These are phyloP conservation scores for Pistacia integerrima DNA, from an alignment of 345 rosid genomes.

Conservation along the genomic window DNA sequence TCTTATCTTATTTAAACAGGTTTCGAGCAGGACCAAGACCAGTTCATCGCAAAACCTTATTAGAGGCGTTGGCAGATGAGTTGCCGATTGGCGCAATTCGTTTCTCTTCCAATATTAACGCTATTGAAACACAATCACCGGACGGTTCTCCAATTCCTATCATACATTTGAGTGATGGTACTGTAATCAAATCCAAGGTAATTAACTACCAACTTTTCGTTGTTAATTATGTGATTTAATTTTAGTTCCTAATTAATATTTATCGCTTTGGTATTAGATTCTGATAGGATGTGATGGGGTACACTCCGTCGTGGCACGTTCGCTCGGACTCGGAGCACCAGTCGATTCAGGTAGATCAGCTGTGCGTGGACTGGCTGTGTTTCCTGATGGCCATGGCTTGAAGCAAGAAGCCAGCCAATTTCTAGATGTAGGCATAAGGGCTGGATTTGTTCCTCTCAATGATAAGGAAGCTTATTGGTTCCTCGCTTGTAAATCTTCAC, in stretches of 20 bases:
- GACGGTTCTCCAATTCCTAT: slow-evolving; percentile 16
- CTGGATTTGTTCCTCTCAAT: too few species aligned
- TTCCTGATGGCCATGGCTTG: too few species aligned
- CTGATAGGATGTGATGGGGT: slow-evolving; percentile 53
- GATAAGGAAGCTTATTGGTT: too few species aligned
- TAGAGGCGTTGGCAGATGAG: slow-evolving; percentile 38
- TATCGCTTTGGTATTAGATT: slow-evolving; percentile 20
- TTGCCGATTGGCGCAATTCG: slow-evolving; percentile 33
- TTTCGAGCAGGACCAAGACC: slow-evolving; percentile 11
- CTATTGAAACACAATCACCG: slow-evolving; percentile 21
- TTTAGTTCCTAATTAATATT: neutral
- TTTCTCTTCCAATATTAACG: slow-evolving; percentile 31
- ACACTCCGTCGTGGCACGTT: slow-evolving; percentile 33
- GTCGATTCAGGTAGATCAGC: slow-evolving; percentile 34
- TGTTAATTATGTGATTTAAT: neutral
- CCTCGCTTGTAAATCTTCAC: neutral
- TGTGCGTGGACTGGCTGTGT: slow-evolving; percentile 35
- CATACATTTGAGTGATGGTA: slow-evolving; percentile 36
- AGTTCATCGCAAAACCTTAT: slow-evolving; percentile 30
- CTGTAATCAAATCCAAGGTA: slow-evolving; percentile 15
- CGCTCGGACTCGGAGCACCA: slow-evolving; percentile 36
- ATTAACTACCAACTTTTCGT: neutral
- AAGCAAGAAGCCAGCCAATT: too few species aligned
- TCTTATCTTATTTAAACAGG: neutral
- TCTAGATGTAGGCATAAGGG: too few species aligned